Base-by-base conservation (phyloP, 306 rosid genomes). In the Luffa aegyptiaca region DNA sequence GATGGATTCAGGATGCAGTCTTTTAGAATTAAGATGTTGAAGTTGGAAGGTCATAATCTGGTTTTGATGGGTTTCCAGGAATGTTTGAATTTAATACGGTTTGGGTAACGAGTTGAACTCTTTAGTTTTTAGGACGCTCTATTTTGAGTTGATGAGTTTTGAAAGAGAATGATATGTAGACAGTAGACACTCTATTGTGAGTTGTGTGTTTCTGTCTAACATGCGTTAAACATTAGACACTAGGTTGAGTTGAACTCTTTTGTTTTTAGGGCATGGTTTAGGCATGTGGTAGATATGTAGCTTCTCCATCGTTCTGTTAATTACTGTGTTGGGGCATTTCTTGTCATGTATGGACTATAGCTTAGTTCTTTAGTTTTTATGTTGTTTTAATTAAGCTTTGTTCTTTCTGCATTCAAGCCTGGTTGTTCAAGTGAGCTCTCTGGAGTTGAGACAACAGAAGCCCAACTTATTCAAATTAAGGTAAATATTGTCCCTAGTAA, bases 341-440 rank as follows among this genome's bases (percentile, higher is more conserved):
- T 31, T 72, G 59, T 48, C 49, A 73, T 73, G 45, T 53, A 6
- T 73, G 78, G 36, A 57, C 69, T 56, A 39, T 2, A 10, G 21
- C 14, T 35, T 51, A 51, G 63, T 75, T 51, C 39, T 37, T 77
- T 56, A 61, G 58, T 77, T 77, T 53, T 56, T 33, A 41, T 62
- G 45, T 39, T 41, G 74, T 51, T 68, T 80, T 77, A 48, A 73
- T 64, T 78, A 72, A 79, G 73, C 53, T 72, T 33, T 77, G 56
- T 80, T 52, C 82, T 76, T 80, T 75, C 86, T 83, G 55, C 35
- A 39, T 79, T 81, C 80, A 80, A 96, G 99, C 99, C 99, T 83
- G 98, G 99, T 79, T 96, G 98, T 87, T 96, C 99, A 62, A 88
- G 96, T 85, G 99, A 96, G 88, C 93, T 96, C 81, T 88, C 93